These are phyloP conservation scores for Kodamaea alishanica DNA, from an alignment of 1,139 yeast species.

Conservation along the genomic window DNA sequence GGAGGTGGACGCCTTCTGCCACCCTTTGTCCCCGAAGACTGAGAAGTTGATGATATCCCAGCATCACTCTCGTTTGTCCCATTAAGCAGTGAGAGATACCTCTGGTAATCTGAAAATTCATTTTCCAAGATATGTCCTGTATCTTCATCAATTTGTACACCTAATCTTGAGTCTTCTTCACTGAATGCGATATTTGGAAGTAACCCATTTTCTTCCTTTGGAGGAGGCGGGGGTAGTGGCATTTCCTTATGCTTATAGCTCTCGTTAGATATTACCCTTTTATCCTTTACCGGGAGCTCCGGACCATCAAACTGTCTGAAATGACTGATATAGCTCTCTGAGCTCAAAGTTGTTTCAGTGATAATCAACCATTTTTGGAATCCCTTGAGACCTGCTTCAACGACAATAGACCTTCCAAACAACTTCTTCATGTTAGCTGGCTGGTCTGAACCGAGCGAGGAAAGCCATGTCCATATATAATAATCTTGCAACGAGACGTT, in stretches of 20 bases:
- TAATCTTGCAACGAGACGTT: conserved; percentile 79
- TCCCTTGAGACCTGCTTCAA: conserved; percentile 69
- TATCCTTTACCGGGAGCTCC: conserved; percentile 4
- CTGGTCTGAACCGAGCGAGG: conserved; percentile 73
- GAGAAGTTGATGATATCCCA: conserved; percentile 1
- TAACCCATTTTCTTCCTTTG: conserved; percentile 14
- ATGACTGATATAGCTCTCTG: conserved; percentile 37
- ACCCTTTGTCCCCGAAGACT: conserved; percentile 2
- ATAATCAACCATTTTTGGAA: conserved; percentile 82
- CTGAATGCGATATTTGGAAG: conserved; percentile 14
- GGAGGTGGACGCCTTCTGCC: conserved; percentile 18
- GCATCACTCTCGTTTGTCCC: conserved; percentile 10
- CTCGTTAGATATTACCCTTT: conserved; percentile 17
- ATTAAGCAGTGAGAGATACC: conserved; percentile 10
- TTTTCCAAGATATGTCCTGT: conserved; percentile 6
- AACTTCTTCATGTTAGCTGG: conserved; percentile 58
- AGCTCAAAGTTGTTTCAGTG: conserved; percentile 58
- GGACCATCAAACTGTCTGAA: conserved; percentile 16
- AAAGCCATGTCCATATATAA: conserved; percentile 89
- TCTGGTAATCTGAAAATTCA: conserved; percentile 13
- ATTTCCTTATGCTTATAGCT: conserved; percentile 9
- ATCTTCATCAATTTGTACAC: conserved; percentile 7
- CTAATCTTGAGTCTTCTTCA: conserved; percentile 13
- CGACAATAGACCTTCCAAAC: conserved; percentile 78
- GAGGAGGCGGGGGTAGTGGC: conserved; percentile 37